phyloP scores from a whole-genome alignment of 164 flowering plant species.

The Litsea cubeba region DNA sequence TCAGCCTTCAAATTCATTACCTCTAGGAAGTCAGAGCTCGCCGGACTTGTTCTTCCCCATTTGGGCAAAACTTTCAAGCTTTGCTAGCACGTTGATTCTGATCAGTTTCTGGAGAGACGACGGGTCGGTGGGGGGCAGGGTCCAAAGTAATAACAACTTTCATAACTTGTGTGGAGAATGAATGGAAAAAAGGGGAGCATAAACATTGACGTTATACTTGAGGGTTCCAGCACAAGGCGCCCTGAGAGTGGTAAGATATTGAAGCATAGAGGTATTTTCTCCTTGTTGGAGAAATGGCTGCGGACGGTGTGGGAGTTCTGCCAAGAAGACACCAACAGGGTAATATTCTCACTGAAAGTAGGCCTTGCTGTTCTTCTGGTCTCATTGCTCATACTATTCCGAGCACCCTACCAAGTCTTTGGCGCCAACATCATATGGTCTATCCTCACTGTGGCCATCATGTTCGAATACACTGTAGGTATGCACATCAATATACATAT shows the following conservation, averaged over 20 bases:
- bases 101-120: not conserved
- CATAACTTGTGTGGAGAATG: slow-evolving; percentile 38
- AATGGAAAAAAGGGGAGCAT: slow-evolving; percentile 54
- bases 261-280: slow-evolving; percentile 9
- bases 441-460: slow-evolving; percentile 82
- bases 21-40: not conserved
- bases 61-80: not conserved
- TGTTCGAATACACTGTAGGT: slow-evolving; percentile 97
- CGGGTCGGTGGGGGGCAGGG: not conserved
- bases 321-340: slow-evolving; percentile 63
- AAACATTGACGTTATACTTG: slow-evolving; percentile 14
- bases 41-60: not conserved
- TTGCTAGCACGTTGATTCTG: not conserved
- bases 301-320: slow-evolving; percentile 47
- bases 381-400: slow-evolving; percentile 63
- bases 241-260: slow-evolving; percentile 15
- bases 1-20: not conserved
- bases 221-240: not conserved
- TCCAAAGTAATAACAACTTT: not conserved
- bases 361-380: slow-evolving; percentile 75
- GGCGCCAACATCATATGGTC: slow-evolving; percentile 85
- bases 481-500: slow-evolving; percentile 21
- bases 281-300: slow-evolving; percentile 29
- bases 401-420: slow-evolving; percentile 64
- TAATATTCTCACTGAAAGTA: slow-evolving; percentile 65